Base-by-base conservation (phyloP, 2,329 filamentous ascomycete species). In the Botrytis tulipae region DNA sequence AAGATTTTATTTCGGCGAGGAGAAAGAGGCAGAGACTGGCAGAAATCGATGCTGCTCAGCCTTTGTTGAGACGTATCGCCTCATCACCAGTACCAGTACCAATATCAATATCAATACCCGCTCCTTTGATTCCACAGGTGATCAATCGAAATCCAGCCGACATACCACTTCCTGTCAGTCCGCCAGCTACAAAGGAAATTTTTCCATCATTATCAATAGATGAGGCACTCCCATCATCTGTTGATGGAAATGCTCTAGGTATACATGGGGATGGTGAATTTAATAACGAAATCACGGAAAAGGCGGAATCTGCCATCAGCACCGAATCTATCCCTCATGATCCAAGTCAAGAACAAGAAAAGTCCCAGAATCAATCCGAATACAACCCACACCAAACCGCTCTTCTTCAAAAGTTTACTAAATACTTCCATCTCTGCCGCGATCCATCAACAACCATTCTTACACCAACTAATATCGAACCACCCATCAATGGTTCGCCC, bases 21-120 rank as follows among this genome's bases (percentile, higher is more conserved):
- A 94, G 93, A 82, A 91, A 92, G 80, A 90, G 90, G 78, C 86
- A 88, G 73, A 90, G 94, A 25, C 87, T 92, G 42, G 90, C 91
- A 14, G 95, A 98, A 79, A 91, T 98, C 57, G 93, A 95, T 77
- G 90, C 91, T 0, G 90, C 91, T 3, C 89, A 93, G 76, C 88
- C 88, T 22, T 85, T 92, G 42, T 83, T 95, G 25, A 88, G 86
- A 76, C 89, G 87, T 72, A 87, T 90, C 70, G 86, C 86, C 42
- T 69, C 66, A 4, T 25, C 40, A 44, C 48, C 48, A 42, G n/a
- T 4, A 51, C 48, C 35, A 32, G 44, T 57, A 32, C 1, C 48
- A 32, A 57, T 57, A 22, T 3, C 48, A 32, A 57, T 42, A 32
- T 3, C n/a, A 9, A 25, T 57, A 25, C 18, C 37, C 4, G 25